Evolutionary conservation across 192 early-diverging fungal species (phyloP), one percentile per base, ranked within the genome.

Genomic region (Coemansia umbellata): DNA sequence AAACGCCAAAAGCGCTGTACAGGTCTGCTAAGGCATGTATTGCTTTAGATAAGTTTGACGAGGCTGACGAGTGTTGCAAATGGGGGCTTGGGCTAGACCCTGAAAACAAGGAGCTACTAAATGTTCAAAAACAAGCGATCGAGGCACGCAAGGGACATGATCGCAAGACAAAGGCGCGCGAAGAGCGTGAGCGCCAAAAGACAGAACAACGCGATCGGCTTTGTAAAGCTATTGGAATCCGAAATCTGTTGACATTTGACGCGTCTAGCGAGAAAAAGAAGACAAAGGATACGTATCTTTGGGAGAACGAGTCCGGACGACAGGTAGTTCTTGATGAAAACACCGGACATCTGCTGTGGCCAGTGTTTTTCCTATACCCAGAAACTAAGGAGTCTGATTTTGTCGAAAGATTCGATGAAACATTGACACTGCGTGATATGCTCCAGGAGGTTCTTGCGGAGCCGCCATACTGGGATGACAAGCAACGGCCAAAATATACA

Each of bases 311-410:
- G 31, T 63, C 55, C 4, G 64, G 63, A 41, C 68, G 86, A 62
- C 76, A 77, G 55, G 73, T 88, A 17, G 50, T 79, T 35, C 60
- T 91, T 39, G 80, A 86, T 45, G 48, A 56, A 14, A 53, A 67
- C 15, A 80, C 81, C 0, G 79, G 82, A 17, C 79, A 75, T 17
- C 59, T 99, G 11, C 74, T 81, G 7, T 87, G 87, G 79, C 97
- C 97, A 0, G 91, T 92, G 4, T 75, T 91, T 26, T 92, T 99
- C 50, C 66, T 97, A 62, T 99, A 99, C 63, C 97, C 97, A 19
- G 94, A 99, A 71, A 73, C 87, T 57, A 86, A 86, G 52, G 83
- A 98, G 55, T 89, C 87, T 3, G 97, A 99, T 67, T 79, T 90
- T 43, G 90, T 99, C 44, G 77, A 85, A 50, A 71, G 70, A 27